Evolutionary conservation across 768 basidiomycete species (phyloP), one percentile per base, ranked within the genome.

Genomic region (Leucocoprinus leucothites): DNA sequence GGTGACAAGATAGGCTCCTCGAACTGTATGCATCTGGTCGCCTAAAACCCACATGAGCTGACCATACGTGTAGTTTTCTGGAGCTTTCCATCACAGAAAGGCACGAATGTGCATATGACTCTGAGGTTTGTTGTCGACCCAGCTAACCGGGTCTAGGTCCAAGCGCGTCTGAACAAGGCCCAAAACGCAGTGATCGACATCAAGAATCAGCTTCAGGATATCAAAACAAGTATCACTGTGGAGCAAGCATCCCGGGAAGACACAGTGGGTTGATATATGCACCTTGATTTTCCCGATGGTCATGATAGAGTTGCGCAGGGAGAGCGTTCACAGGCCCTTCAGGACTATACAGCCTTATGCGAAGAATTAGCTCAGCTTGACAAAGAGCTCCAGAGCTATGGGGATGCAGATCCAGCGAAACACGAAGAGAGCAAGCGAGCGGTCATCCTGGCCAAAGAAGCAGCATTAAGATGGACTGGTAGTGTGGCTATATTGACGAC

Each of bases 1-100:
- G 76, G 76, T 43, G 95, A 98, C 69, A 98, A 98, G 72, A 94
- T 96, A 54, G 94, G 94, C 28, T 89, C 94, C 8, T 92, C 91
- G 2, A 97, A 96, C 66, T 97, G 94, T 93, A 66, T 62, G 87
- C 56, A 46, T 52, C 53, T 48, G 36, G 21, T 35, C 47, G 35
- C 7, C 42, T 45, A 24, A 54, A 45, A 18, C 34, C 51, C 64
- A 48, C 62, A 63, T 62, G 73, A 61, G 54, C 34, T 65, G 22
- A 60, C 8, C 43, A 14, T 51, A 18, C 31, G 31, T 19, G 18
- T 58, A 95, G 94, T 95, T 71, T 96, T 91, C 68, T 97, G 94
- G 94, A 91, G 91, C 64, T 96, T 97, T 67, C 94, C 94, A 14
- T 94, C 91, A 1, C 91, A 94, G 56, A 82, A 84, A 44, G 93